Evolutionary conservation across 495 filamentous ascomycete genomes (phyloP).

Genomic region (Talaromyces stipitatus): DNA sequence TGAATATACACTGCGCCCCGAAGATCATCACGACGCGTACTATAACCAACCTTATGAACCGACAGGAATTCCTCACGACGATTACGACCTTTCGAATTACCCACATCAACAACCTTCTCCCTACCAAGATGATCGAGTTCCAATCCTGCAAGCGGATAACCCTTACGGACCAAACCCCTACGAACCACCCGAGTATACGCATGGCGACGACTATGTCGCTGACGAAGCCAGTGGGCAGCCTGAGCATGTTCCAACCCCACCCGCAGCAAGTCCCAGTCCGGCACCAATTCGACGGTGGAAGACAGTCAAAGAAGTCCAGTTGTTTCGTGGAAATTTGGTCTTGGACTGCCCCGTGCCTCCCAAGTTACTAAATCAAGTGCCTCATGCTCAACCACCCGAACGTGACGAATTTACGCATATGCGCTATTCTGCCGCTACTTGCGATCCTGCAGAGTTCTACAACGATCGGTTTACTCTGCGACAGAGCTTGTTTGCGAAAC

Average conservation of each 20-base stretch:
- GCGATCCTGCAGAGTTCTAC: constrained; percentile 85
- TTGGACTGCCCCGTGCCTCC: constrained; percentile 95
- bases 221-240: neutral
- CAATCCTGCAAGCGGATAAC: constrained; percentile 51
- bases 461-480: constrained; percentile 85
- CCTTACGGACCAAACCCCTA: constrained; percentile 51
- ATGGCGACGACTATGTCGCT: constrained; percentile 13
- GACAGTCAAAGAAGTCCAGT: constrained; percentile 94
- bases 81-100: constrained; percentile 48
- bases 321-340: constrained; percentile 96
- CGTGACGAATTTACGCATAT: constrained; percentile 99
- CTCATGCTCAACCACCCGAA: constrained; percentile 69
- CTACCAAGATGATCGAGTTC: constrained; percentile 52
- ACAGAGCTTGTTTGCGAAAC: constrained; percentile 89
- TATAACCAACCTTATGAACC: constrained; percentile 77
- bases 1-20: constrained; percentile 71
- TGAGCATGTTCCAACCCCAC: neutral
- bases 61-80: constrained; percentile 42
- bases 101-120: constrained; percentile 35
- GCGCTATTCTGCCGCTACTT: constrained; percentile 95
- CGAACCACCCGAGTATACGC: constrained; percentile 32
- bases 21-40: constrained; percentile 80
- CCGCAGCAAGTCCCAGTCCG: constrained; percentile 46
- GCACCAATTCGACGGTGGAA: constrained; percentile 86
- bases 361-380: constrained; percentile 73